A percentile compares a stretch with the other conserved stretches of the same genome.
Conservation (phyloP, 495 filamentous ascomycete genomes). For the Pseudotulostoma volvatum region DNA sequence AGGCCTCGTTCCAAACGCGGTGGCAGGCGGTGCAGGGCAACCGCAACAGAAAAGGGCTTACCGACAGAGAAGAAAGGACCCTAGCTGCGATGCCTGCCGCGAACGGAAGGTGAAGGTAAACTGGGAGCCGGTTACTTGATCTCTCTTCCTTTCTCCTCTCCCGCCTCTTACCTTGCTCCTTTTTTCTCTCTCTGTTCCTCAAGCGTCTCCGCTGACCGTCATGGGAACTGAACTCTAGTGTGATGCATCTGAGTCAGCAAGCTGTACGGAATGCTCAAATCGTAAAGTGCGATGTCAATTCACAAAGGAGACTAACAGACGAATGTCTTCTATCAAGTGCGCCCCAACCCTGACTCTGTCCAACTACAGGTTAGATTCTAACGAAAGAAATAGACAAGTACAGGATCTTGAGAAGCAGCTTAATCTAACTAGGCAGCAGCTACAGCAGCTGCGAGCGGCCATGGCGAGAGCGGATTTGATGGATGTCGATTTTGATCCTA, state of each 20-base stretch:
- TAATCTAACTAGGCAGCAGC: constrained; percentile 52
- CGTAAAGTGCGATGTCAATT: constrained; percentile 95
- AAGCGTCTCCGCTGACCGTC: not conserved
- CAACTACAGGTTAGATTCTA: too few relatives aligned
- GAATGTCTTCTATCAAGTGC: constrained; percentile 96
- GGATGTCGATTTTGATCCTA: constrained; percentile 43
- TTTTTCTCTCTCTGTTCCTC: not conserved
- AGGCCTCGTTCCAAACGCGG: constrained; percentile 27
- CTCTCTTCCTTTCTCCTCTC: not conserved
- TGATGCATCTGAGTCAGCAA: constrained; percentile 88
- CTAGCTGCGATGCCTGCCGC: constrained; percentile 92
- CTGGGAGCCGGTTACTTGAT: constrained; percentile 3
- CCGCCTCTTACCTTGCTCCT: constrained; percentile 3
- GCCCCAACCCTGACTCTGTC: constrained; percentile 13
- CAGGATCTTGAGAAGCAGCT: constrained; percentile 95
- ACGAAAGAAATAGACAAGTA: constrained; percentile 54
- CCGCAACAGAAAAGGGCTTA: constrained; percentile 77
- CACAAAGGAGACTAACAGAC: constrained; percentile 94
- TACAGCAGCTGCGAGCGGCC: constrained; percentile 47
- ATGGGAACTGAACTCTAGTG: constrained; percentile 33
- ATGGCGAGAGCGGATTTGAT: constrained; percentile 28
- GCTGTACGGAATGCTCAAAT: constrained; percentile 92
- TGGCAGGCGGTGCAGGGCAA: constrained; percentile 26
- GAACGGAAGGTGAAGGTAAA: constrained; percentile 89
- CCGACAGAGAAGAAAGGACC: constrained; percentile 85